Evolutionary conservation across 306 rosid genomes (phyloP).

Genomic region (Dryas alaskensis): DNA sequence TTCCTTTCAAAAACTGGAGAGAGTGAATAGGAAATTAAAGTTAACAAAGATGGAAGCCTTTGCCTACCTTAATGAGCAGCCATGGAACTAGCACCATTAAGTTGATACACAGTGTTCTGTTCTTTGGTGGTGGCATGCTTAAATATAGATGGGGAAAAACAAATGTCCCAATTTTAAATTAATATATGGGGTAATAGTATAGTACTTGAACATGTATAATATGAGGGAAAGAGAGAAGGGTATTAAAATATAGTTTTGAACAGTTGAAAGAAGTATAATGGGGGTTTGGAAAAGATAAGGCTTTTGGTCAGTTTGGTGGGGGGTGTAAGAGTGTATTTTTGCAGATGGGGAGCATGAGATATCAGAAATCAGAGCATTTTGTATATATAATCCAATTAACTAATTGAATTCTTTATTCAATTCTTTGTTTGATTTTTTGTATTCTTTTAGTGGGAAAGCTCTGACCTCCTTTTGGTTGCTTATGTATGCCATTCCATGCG

Average conservation of each 20-base stretch:
- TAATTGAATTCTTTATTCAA: conserved; percentile 16
- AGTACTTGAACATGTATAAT: conserved; percentile 34
- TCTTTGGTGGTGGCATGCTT: conserved; percentile 40
- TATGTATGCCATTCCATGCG: conserved; percentile 70
- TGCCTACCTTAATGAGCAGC: conserved; percentile 50
- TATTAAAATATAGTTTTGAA: conserved; percentile 33
- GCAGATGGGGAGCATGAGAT: conserved; percentile 68
- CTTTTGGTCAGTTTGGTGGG: conserved; percentile 71
- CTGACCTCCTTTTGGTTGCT: conserved; percentile 60
- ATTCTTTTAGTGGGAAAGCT: conserved; percentile 54
- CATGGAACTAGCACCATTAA: conserved; percentile 25
- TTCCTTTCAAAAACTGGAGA: too few relatives aligned
- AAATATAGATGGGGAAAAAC: conserved; percentile 32
- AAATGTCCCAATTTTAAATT: conserved; percentile 38
- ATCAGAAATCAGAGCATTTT: conserved; percentile 44
- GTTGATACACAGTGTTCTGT: conserved; percentile 37
- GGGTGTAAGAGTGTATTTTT: conserved; percentile 48
- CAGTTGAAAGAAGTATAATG: conserved; percentile 46
- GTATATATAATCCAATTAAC: conserved; percentile 26
- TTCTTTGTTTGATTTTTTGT: conserved; percentile 15
- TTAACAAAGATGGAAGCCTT: conserved; percentile 21
- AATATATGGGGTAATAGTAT: conserved; percentile 18
- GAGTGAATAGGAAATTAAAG: background rate
- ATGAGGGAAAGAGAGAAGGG: conserved; percentile 22
- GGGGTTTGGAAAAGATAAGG: conserved; percentile 57